Evolutionary conservation across 805 yeast genomes (phyloP).

Genomic region (Saturnispora silvae): DNA sequence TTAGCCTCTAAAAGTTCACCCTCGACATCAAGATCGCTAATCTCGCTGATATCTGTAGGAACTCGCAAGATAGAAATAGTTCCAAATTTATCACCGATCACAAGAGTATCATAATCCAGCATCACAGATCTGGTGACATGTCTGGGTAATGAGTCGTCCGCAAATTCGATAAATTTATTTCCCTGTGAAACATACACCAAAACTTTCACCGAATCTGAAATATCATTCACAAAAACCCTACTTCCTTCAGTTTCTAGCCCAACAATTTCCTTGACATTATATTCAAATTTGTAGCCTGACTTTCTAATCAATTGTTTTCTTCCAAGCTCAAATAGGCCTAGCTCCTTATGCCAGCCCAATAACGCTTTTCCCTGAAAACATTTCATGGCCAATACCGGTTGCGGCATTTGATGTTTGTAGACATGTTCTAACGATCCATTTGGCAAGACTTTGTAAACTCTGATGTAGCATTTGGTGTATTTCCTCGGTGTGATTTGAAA

Average conservation of each 20-base stretch:
- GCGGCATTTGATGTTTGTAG: slow-evolving; percentile 51
- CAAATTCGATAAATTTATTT: slow-evolving; percentile 49
- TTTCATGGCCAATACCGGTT: slow-evolving; percentile 36
- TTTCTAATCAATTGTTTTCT: slow-evolving; percentile 68
- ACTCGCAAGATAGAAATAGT: slow-evolving; percentile 60
- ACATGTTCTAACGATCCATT: slow-evolving; percentile 35
- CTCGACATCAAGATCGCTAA: slow-evolving; percentile 41
- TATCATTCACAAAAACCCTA: slow-evolving; percentile 63
- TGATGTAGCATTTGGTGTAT: slow-evolving; percentile 22
- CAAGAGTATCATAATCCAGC: slow-evolving; percentile 65
- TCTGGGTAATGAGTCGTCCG: slow-evolving; percentile 59
- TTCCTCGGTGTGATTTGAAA: slow-evolving; percentile 24
- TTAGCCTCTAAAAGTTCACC: slow-evolving; percentile 29
- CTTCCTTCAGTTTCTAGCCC: slow-evolving; percentile 44
- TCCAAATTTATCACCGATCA: slow-evolving; percentile 86
- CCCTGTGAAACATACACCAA: slow-evolving; percentile 38
- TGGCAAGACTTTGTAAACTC: slow-evolving; percentile 27
- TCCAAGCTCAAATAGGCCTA: slow-evolving; percentile 67
- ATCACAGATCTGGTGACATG: slow-evolving; percentile 50
- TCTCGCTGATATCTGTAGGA: slow-evolving; percentile 36
- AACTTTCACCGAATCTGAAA: slow-evolving; percentile 52
- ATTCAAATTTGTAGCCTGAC: slow-evolving; percentile 35
- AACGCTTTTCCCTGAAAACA: slow-evolving; percentile 52
- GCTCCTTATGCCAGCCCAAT: slow-evolving; percentile 40
- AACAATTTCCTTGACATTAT: slow-evolving; percentile 34